Base-by-base conservation (phyloP, 352 stramenopile genomes). In the Pythium rhizo-oryzae region DNA sequence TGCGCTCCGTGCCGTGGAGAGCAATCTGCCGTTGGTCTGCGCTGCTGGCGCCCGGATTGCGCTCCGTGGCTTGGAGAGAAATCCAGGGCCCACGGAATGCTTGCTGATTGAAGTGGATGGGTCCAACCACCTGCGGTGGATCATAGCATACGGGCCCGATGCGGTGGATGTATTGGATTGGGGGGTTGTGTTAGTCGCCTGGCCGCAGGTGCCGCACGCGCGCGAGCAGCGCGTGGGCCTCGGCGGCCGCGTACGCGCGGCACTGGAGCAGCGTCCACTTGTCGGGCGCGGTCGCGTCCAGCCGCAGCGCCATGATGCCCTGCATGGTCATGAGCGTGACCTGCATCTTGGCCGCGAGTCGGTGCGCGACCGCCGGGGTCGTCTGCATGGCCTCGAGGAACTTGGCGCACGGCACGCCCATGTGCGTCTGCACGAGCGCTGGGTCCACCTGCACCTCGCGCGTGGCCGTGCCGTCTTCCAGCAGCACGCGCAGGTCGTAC, bases 271-370 rank as follows among this genome's bases (percentile, higher is more conserved):
- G 70, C 44, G 83, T 84, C 39, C 87, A 69, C 37, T 69, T 79
- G 51, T 69, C 59, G 4, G 49, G 55, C 35, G 19, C n/a, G 1
- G 53, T 18, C 13, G 25, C 33, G 43, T 74, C 66, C 39, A 71
- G 67, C 21, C 44, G 57, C 73, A 78, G 64, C 88, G 66, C 77
- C 85, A 95, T 92, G 41, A 93, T 70, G 23, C 87, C 87, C 63
- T 95, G 83, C 61, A 95, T 78, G 18, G 78, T 91, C 84, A 92
- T 92, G 24, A 95, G 80, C 55, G 72, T 69, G 63, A 93, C 85
- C 55, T 95, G 87, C 87, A 95, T 95, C 33, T 73, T 79, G 23
- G 85, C 82, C 0, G 84, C 85, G 78, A 85, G 92, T 15, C 65
- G 49, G 47, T 91, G 82, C 0, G 82, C 87, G 18, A 91, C 72